These are phyloP conservation scores for Colletotrichum truncatum DNA, from an alignment of 2,329 filamentous ascomycete species.

Conservation along the genomic window DNA sequence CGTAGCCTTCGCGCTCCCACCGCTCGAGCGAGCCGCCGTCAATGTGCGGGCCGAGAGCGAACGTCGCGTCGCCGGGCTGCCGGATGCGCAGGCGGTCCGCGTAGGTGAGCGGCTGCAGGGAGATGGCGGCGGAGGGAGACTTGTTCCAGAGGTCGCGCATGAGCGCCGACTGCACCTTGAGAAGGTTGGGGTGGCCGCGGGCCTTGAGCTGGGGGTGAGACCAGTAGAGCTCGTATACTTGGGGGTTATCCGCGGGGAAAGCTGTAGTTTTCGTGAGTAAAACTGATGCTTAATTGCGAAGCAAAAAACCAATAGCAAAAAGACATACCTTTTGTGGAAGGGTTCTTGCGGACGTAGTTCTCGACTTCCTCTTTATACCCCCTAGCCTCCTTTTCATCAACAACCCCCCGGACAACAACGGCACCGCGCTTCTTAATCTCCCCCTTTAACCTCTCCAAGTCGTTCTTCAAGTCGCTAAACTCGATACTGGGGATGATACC, in stretches of 20 bases:
- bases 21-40: constrained; percentile 80
- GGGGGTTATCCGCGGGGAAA: constrained; percentile 72
- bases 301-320: background rate
- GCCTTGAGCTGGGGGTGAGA: constrained; percentile 73
- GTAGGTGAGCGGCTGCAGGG: constrained; percentile 70
- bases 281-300: background rate
- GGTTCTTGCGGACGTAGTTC: constrained; percentile 72
- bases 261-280: constrained; percentile 46
- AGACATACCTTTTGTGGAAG: constrained; percentile 59
- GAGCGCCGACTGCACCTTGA: constrained; percentile 68
- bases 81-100: constrained; percentile 78
- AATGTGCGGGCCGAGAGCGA: constrained; percentile 77
- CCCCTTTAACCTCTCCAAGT: constrained; percentile 44
- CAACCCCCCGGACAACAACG: constrained; percentile 71
- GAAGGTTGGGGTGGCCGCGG: constrained; percentile 71
- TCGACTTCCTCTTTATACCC: constrained; percentile 72
- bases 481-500: constrained; percentile 62
- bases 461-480: constrained; percentile 53
- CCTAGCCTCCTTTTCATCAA: constrained; percentile 70
- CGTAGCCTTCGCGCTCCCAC: constrained; percentile 78
- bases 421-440: constrained; percentile 70
- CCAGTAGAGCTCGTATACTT: constrained; percentile 83
- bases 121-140: constrained; percentile 56
- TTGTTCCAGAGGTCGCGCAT: constrained; percentile 69
- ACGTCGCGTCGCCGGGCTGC: constrained; percentile 74